Evolutionary conservation across 345 rosid species (phyloP).

Genomic region (Citrus sp.): DNA sequence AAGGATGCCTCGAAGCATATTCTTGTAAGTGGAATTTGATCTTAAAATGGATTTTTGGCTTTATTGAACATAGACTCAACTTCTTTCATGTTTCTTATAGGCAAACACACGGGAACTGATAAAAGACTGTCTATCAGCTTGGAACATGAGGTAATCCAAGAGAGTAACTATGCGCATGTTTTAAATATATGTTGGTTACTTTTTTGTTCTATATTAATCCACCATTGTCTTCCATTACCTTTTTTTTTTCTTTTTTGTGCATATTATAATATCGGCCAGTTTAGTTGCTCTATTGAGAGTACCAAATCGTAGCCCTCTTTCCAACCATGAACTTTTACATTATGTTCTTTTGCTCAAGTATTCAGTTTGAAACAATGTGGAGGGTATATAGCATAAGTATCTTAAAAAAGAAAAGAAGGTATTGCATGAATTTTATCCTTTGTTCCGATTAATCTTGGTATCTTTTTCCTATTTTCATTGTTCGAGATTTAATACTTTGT

Average conservation of each 20-base stretch:
- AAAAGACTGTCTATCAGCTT: constrained; percentile 82
- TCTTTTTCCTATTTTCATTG: neutral
- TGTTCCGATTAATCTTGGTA: neutral
- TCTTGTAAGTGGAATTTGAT: constrained; percentile 53
- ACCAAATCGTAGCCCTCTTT: neutral
- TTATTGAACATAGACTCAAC: neutral
- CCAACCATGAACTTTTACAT: neutral
- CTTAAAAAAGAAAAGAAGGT: neutral
- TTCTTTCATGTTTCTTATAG: constrained; percentile 31
- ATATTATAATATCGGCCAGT: neutral
- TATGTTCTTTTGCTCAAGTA: neutral
- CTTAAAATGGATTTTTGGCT: constrained; percentile 8
- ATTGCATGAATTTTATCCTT: neutral
- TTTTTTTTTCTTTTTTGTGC: neutral
- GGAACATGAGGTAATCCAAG: constrained; percentile 73
- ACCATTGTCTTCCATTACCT: neutral
- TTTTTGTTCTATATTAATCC: neutral
- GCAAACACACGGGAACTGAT: constrained; percentile 89
- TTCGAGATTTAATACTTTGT: neutral
- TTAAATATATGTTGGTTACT: neutral
- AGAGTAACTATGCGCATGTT: neutral
- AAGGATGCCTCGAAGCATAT: constrained; percentile 81
- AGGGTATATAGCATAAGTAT: neutral
- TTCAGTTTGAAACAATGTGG: neutral
- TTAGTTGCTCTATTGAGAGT: neutral